Percentiles rank a stretch among this genome's conserved stretches.
These are phyloP conservation scores for Apiospora koreana DNA, from an alignment of 2,329 filamentous ascomycete genomes.

Conservation along the genomic window DNA sequence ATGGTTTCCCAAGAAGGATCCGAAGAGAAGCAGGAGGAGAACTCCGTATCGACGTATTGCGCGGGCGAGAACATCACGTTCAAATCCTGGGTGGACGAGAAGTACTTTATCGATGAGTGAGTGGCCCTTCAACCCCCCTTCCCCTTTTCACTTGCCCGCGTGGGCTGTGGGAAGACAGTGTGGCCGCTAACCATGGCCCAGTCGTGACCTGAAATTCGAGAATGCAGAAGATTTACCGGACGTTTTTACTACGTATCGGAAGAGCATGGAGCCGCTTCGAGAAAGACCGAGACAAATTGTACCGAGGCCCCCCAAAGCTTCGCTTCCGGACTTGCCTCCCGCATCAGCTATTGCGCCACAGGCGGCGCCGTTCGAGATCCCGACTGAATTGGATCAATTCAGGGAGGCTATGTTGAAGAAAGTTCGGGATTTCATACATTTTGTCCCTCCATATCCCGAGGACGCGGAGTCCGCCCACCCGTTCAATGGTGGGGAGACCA, in stretches of 20 bases:
- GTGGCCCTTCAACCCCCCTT: constrained; percentile 32
- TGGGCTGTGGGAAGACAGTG: constrained; percentile 9
- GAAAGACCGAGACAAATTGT: constrained; percentile 61
- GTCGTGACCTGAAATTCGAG: constrained; percentile 65
- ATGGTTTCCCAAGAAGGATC: constrained; percentile 70
- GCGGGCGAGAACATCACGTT: constrained; percentile 57
- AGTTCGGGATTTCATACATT: constrained; percentile 49
- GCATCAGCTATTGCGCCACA: constrained; percentile 56
- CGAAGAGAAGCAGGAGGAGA: constrained; percentile 70
- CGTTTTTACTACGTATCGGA: constrained; percentile 75
- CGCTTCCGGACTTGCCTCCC: constrained; percentile 60
- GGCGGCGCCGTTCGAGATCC: constrained; percentile 62
- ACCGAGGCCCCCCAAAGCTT: constrained; percentile 48
- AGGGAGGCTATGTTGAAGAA: constrained; percentile 59
- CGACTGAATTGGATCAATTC: constrained; percentile 53
- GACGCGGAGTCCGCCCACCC: constrained; percentile 62
- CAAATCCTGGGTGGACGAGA: constrained; percentile 71
- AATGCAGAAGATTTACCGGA: constrained; percentile 65
- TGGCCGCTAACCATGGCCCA: constrained; percentile 35
- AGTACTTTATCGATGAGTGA: constrained; percentile 79
- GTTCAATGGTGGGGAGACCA: constrained; percentile 67
- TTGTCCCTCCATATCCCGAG: constrained; percentile 54
- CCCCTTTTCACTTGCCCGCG: background rate
- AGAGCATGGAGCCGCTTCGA: constrained; percentile 70
- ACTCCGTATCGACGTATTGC: constrained; percentile 53